Conservation (phyloP, 2,329 filamentous ascomycete species). For the Verticillium isaacii region DNA sequence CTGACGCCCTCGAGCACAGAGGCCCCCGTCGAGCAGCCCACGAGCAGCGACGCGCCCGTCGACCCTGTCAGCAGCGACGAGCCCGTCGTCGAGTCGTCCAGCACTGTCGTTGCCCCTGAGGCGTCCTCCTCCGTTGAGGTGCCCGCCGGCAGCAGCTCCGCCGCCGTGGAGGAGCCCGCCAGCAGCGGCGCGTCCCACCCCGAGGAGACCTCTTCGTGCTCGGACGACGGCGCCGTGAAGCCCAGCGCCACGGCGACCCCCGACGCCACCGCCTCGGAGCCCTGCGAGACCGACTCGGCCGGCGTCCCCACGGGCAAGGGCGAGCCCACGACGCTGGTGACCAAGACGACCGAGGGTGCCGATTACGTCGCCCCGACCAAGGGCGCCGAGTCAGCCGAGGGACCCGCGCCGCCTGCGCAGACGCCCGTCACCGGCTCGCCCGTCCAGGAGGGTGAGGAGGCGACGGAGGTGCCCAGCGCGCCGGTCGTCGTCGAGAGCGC, state of each 20-base stretch:
- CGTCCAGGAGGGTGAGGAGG: background rate
- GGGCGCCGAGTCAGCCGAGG: background rate
- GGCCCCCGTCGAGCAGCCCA: background rate
- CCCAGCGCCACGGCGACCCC: constrained; percentile 1
- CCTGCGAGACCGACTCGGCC: background rate
- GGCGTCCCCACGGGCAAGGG: background rate
- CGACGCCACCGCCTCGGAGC: background rate
- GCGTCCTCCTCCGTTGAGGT: background rate
- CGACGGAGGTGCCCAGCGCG: background rate
- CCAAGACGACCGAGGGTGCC: background rate
- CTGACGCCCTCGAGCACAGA: background rate
- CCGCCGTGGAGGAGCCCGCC: background rate
- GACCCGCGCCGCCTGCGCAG: background rate
- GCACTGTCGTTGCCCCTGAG: background rate
- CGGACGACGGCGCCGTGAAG: background rate
- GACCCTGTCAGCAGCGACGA: background rate
- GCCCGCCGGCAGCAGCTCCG: background rate
- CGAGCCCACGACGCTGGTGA: constrained; percentile 1
- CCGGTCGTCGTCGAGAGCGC: background rate
- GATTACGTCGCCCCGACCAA: background rate
- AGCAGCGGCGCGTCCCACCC: background rate
- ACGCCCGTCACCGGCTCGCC: background rate
- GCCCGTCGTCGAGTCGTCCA: background rate
- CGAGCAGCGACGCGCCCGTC: background rate
- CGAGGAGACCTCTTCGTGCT: background rate